Percentiles rank a stretch among this genome's conserved stretches.
These are phyloP conservation scores for Prasinococcaceae sp. DNA, from an alignment of 139 green algal genomes.

Conservation along the genomic window DNA sequence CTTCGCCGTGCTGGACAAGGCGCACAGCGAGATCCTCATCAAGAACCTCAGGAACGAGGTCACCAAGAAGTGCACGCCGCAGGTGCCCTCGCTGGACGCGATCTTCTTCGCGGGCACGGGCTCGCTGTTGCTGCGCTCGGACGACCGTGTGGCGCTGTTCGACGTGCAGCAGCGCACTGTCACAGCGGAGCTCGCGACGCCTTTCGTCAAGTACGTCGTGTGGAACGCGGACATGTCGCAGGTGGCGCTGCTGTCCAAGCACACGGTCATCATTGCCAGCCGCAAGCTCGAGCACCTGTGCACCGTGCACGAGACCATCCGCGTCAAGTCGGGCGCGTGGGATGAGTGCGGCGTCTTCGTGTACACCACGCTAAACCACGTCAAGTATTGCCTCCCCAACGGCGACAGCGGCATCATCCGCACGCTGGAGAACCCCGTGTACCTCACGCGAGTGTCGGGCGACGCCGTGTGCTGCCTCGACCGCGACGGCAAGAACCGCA, in stretches of 20 bases:
- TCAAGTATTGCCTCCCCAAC: slow-evolving; percentile 98
- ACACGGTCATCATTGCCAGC: slow-evolving; percentile 89
- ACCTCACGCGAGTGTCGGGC: slow-evolving; percentile 72
- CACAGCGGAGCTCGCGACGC: slow-evolving; percentile 70
- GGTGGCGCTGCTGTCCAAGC: slow-evolving; percentile 92
- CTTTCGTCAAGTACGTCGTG: slow-evolving; percentile 94
- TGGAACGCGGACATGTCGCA: slow-evolving; percentile 85
- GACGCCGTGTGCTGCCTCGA: slow-evolving; percentile 80
- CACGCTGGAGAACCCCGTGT: slow-evolving; percentile 90
- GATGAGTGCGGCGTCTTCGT: slow-evolving; percentile 90
- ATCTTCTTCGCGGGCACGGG: slow-evolving; percentile 97
- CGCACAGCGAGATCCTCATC: slow-evolving; percentile 67
- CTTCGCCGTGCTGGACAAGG: slow-evolving; percentile 91
- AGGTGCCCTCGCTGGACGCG: slow-evolving; percentile 57
- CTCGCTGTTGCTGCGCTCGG: slow-evolving; percentile 74
- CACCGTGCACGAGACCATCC: slow-evolving; percentile 95
- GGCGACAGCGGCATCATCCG: slow-evolving; percentile 94
- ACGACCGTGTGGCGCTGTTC: slow-evolving; percentile 94
- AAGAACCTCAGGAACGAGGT: slow-evolving; percentile 95
- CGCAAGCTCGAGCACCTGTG: slow-evolving; percentile 70
- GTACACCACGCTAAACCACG: slow-evolving; percentile 99
- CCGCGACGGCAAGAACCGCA: slow-evolving; percentile 78
- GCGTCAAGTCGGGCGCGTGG: slow-evolving; percentile 89
- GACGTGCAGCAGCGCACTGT: slow-evolving; percentile 88
- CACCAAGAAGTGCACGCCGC: slow-evolving; percentile 85